phyloP scores from a whole-genome alignment of 805 yeast species.

The Myxozyma geophila region DNA sequence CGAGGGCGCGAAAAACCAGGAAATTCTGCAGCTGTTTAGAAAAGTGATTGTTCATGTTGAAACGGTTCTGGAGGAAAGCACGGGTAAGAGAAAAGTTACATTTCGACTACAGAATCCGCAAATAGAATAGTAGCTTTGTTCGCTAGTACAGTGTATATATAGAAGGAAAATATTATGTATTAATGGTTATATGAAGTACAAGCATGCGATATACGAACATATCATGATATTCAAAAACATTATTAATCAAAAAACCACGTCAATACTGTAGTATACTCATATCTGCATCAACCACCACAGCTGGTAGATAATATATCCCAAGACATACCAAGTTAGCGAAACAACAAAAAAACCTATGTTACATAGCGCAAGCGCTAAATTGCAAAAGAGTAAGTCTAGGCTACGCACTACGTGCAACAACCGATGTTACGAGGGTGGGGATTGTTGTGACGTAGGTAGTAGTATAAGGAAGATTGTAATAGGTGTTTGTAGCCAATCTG shows the following conservation, averaged over 20 bases:
- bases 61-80: slow-evolving; percentile 79
- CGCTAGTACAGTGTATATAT: neutral
- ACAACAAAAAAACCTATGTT: slow-evolving; percentile 1
- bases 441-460: neutral
- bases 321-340: neutral
- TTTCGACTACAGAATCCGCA: slow-evolving; percentile 47
- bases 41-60: slow-evolving; percentile 81
- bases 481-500: slow-evolving; percentile 17
- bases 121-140: neutral
- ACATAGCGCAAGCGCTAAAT: neutral
- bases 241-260: too few species aligned
- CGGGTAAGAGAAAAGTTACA: slow-evolving; percentile 92
- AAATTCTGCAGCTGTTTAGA: slow-evolving; percentile 73
- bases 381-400: neutral
- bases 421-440: slow-evolving; percentile 7
- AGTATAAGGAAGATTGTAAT: slow-evolving; percentile 8
- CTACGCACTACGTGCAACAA: neutral
- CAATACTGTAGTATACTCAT: too few species aligned
- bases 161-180: neutral
- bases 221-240: too few species aligned
- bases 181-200: neutral
- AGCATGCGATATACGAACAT: too few species aligned
- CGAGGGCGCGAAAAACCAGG: slow-evolving; percentile 51
- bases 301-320: too few species aligned
- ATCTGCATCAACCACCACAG: too few species aligned